These are phyloP conservation scores for Venustampulla echinocandica DNA, from an alignment of 495 filamentous ascomycete genomes.

Conservation along the genomic window DNA sequence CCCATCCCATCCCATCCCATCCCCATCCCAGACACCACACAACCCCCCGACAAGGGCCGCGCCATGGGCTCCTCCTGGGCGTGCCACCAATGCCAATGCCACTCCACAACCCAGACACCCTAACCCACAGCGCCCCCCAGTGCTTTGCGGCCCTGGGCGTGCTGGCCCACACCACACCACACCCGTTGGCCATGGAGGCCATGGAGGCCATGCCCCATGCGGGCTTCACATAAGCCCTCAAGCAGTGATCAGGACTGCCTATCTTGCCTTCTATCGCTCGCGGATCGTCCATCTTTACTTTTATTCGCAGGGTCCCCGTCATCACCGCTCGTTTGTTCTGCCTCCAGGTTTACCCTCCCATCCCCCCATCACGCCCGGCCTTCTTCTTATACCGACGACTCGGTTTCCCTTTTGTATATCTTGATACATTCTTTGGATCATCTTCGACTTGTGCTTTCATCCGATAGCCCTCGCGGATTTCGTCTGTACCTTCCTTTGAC, in stretches of 20 bases:
- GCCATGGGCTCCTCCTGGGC: conserved; percentile 14
- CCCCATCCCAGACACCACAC: too few species aligned
- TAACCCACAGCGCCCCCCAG: too few species aligned
- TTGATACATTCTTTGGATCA: conserved; percentile 17
- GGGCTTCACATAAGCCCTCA: conserved; percentile 5
- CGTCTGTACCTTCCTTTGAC: conserved; percentile 26
- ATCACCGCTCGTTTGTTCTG: conserved; percentile 16
- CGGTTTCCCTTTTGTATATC: conserved; percentile 22
- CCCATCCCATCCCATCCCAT: too few species aligned
- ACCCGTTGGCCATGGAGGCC: conserved; percentile 17
- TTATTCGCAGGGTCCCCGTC: conserved; percentile 25
- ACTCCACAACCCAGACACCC: too few species aligned
- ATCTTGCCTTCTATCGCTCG: conserved; percentile 22
- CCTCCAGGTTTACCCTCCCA: conserved; percentile 18
- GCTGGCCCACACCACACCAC: background rate
- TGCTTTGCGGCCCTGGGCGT: background rate
- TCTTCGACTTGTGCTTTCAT: conserved; percentile 22
- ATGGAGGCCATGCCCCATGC: background rate
- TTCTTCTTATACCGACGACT: conserved; percentile 22
- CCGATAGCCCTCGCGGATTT: conserved; percentile 16
- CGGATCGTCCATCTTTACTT: conserved; percentile 12
- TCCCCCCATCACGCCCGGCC: conserved; percentile 10
- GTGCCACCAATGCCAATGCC: too few species aligned
- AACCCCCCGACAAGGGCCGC: conserved; percentile 6
- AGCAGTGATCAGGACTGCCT: conserved; percentile 14